Evolutionary conservation across 2,329 filamentous ascomycete species (phyloP).

Genomic region (Phialophora chinensis): DNA sequence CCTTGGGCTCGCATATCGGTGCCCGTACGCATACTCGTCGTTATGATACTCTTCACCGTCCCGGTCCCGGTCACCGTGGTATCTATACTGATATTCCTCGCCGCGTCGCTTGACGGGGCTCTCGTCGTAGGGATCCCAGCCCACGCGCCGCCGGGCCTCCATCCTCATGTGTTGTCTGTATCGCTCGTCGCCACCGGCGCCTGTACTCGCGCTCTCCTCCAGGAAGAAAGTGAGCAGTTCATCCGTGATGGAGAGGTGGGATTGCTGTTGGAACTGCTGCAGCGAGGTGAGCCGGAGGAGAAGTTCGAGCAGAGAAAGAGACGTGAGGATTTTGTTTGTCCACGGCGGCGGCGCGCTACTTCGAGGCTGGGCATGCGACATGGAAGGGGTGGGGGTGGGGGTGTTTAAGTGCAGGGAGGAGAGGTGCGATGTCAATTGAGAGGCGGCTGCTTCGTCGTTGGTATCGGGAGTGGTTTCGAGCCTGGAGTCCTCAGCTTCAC

Average conservation of each 20-base stretch:
- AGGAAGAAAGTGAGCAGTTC: slow-evolving; percentile 90
- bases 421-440: slow-evolving; percentile 50
- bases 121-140: slow-evolving; percentile 75
- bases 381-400: slow-evolving; percentile 38
- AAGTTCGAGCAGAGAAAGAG: slow-evolving; percentile 84
- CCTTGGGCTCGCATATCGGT: neutral
- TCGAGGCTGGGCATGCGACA: slow-evolving; percentile 53
- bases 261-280: slow-evolving; percentile 89
- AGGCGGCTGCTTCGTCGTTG: slow-evolving; percentile 37
- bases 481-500: slow-evolving; percentile 17
- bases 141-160: slow-evolving; percentile 67
- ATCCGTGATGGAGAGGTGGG: slow-evolving; percentile 87
- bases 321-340: slow-evolving; percentile 65
- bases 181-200: slow-evolving; percentile 66
- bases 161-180: slow-evolving; percentile 64
- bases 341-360: slow-evolving; percentile 38
- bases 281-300: slow-evolving; percentile 82
- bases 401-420: slow-evolving; percentile 54
- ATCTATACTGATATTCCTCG: slow-evolving; percentile 66
- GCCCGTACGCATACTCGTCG: neutral
- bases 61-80: neutral
- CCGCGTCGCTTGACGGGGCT: slow-evolving; percentile 69
- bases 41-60: neutral
- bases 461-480: slow-evolving; percentile 2
- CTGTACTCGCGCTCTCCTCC: slow-evolving; percentile 69